Evolutionary conservation across 805 yeast species (phyloP).

Genomic region (Grigorovia transvaalensis): DNA sequence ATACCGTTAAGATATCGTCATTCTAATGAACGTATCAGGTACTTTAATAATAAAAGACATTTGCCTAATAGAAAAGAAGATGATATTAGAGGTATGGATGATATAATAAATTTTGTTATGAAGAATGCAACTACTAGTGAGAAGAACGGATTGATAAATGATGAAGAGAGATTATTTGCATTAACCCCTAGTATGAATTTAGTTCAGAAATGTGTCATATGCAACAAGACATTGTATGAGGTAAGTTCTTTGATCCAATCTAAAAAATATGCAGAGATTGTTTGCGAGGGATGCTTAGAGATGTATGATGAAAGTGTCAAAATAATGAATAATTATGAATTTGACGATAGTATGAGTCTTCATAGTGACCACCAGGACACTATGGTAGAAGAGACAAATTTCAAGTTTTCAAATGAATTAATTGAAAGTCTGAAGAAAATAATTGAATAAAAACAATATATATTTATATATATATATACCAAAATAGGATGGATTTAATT

Average conservation of each 20-base stretch:
- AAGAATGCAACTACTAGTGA: not conserved
- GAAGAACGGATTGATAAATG: too few species aligned
- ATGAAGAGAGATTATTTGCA: too few species aligned
- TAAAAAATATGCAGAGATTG: conserved; percentile 38
- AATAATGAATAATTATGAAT: conserved; percentile 32
- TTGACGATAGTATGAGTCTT: conserved; percentile 5
- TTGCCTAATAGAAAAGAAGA: not conserved
- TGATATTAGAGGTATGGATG: not conserved
- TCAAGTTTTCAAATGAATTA: conserved; percentile 26
- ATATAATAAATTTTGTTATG: not conserved
- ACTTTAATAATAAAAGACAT: too few species aligned
- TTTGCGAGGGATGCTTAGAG: conserved; percentile 52
- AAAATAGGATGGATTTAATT: not conserved
- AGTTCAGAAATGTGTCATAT: conserved; percentile 45
- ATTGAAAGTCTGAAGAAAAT: conserved; percentile 20
- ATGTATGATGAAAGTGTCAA: conserved; percentile 43
- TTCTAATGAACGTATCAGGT: not conserved
- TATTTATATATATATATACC: not conserved
- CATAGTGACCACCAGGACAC: too few species aligned
- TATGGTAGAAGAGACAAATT: not conserved
- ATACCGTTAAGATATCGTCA: not conserved
- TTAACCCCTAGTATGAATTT: not conserved
- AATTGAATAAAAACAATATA: conserved; percentile 7
- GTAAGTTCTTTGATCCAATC: conserved; percentile 27
- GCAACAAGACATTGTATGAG: conserved; percentile 62